A percentile compares a stretch with the other conserved stretches of the same genome.
Conservation (phyloP, 768 basidiomycete species). For the Leccinum pellstonianum region DNA sequence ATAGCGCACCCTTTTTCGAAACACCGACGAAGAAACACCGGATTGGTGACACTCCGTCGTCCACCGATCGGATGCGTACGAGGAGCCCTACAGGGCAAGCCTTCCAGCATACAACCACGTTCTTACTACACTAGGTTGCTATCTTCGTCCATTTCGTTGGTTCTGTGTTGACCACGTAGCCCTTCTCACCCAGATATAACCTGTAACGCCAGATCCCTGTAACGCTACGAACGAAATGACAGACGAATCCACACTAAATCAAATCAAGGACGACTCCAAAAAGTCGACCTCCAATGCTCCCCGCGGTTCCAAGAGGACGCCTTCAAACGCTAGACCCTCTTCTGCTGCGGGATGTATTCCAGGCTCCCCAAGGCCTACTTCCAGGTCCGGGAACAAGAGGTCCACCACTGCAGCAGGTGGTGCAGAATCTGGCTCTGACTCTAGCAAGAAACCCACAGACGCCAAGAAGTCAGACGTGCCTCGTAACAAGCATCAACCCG, state of each 20-base stretch:
- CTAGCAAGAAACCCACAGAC: slow-evolving; percentile 60
- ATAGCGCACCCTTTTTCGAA: slow-evolving; percentile 30
- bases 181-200: slow-evolving; percentile 39
- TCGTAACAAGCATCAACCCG: slow-evolving; percentile 55
- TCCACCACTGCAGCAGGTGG: slow-evolving; percentile 36
- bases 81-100: slow-evolving; percentile 84
- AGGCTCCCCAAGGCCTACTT: slow-evolving; percentile 57
- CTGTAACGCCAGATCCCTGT: slow-evolving; percentile 36
- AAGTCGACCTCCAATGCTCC: slow-evolving; percentile 50
- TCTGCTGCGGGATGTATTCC: slow-evolving; percentile 41
- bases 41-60: slow-evolving; percentile 14
- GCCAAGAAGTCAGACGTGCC: slow-evolving; percentile 48
- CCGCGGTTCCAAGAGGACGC: slow-evolving; percentile 59
- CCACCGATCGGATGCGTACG: slow-evolving; percentile 13
- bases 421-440: slow-evolving; percentile 71
- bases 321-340: slow-evolving; percentile 43
- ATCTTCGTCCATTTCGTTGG: slow-evolving; percentile 6
- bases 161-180: slow-evolving; percentile 20
- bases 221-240: slow-evolving; percentile 84
- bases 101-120: slow-evolving; percentile 45
- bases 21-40: slow-evolving; percentile 46
- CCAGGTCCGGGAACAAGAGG: slow-evolving; percentile 68
- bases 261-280: slow-evolving; percentile 65
- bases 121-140: slow-evolving; percentile 47
- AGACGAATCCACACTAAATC: slow-evolving; percentile 60